Evolutionary conservation across 1,284 basidiomycete genomes (phyloP).

Genomic region (Omphalotus olearius): DNA sequence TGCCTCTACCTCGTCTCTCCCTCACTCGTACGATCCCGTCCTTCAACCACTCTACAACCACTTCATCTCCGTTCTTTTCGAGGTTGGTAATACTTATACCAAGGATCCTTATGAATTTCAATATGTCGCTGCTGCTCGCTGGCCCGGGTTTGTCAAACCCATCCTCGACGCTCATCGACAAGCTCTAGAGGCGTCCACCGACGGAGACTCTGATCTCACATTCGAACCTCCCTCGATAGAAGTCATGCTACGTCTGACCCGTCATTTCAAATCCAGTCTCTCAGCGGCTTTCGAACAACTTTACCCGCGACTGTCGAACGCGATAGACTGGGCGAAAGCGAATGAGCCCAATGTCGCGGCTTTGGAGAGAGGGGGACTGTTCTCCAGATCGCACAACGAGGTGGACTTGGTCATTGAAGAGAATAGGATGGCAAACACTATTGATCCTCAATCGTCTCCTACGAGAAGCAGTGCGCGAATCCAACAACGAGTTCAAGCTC

Average conservation of each 20-base stretch:
- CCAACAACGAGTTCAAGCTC: background rate
- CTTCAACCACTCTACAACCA: slow-evolving; percentile 60
- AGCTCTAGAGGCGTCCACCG: slow-evolving; percentile 19
- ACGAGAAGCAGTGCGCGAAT: slow-evolving; percentile 8
- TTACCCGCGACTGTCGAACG: slow-evolving; percentile 60
- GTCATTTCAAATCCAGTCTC: slow-evolving; percentile 57
- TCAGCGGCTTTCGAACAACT: slow-evolving; percentile 58
- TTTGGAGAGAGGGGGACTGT: slow-evolving; percentile 16
- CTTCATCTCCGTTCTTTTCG: slow-evolving; percentile 62
- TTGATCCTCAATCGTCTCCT: slow-evolving; percentile 6
- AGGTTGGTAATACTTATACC: slow-evolving; percentile 62
- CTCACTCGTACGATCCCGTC: slow-evolving; percentile 45
- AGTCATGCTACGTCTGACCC: slow-evolving; percentile 55
- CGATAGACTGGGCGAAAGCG: slow-evolving; percentile 50
- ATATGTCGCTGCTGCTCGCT: slow-evolving; percentile 74
- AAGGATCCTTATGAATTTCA: slow-evolving; percentile 67
- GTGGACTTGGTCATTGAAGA: slow-evolving; percentile 4
- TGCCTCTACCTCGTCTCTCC: slow-evolving; percentile 1
- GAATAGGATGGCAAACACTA: background rate
- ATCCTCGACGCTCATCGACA: slow-evolving; percentile 49
- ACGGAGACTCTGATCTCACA: slow-evolving; percentile 23
- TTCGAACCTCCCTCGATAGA: slow-evolving; percentile 44
- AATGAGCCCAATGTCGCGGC: slow-evolving; percentile 40
- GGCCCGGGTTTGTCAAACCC: slow-evolving; percentile 75
- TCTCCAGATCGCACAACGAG: slow-evolving; percentile 5